A percentile compares a stretch with the other conserved stretches of the same genome.
Evolutionary conservation across 495 filamentous ascomycete genomes (phyloP).

Genomic region (Aspergillus coremiiformis): DNA sequence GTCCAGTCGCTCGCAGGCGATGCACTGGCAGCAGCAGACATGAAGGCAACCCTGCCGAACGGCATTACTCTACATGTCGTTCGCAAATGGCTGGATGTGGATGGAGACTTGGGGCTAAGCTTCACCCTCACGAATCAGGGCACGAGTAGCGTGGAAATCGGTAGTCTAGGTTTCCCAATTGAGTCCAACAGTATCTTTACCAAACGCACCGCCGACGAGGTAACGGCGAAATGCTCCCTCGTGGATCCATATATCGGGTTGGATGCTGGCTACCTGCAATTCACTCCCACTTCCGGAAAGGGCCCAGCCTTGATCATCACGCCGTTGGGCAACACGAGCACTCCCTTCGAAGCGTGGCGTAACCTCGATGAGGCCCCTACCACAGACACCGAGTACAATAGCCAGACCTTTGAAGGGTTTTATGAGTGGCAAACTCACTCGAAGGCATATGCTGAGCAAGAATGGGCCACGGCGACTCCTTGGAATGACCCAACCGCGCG

Average conservation of each 20-base stretch:
- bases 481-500: slow-evolving; percentile 44
- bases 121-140: slow-evolving; percentile 41
- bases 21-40: slow-evolving; percentile 14
- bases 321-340: slow-evolving; percentile 28
- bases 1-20: slow-evolving; percentile 20
- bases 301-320: slow-evolving; percentile 43
- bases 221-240: slow-evolving; percentile 34
- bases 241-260: slow-evolving; percentile 47
- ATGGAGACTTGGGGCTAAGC: slow-evolving; percentile 38
- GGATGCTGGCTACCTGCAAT: slow-evolving; percentile 44
- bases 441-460: slow-evolving; percentile 40
- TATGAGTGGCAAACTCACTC: slow-evolving; percentile 47
- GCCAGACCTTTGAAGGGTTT: slow-evolving; percentile 45
- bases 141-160: slow-evolving; percentile 34
- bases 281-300: slow-evolving; percentile 34
- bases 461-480: slow-evolving; percentile 36
- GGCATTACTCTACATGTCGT: slow-evolving; percentile 26
- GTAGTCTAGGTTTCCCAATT: slow-evolving; percentile 45
- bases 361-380: slow-evolving; percentile 29
- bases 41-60: slow-evolving; percentile 25
- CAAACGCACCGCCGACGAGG: slow-evolving; percentile 34
- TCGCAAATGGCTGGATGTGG: slow-evolving; percentile 34
- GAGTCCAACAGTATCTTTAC: slow-evolving; percentile 53
- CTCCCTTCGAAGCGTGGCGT: slow-evolving; percentile 39
- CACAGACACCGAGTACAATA: slow-evolving; percentile 29